Conservation (phyloP, 208 protist species). For the Leishmania gerbilli region DNA sequence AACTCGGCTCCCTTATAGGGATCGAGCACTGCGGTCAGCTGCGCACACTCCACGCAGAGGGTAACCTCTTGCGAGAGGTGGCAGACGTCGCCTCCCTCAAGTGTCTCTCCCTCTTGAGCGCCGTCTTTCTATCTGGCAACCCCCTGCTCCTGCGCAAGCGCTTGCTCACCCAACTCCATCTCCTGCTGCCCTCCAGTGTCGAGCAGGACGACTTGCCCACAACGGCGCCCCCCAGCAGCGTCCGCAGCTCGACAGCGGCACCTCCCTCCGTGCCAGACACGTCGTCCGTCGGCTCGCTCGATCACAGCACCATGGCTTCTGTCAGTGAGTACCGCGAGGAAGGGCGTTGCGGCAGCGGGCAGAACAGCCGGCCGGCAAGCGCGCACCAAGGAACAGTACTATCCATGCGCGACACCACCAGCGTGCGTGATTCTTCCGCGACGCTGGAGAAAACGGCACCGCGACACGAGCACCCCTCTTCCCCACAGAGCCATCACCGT, state of each 20-base stretch:
- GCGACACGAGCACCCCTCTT: neutral
- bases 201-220: conserved; percentile 47
- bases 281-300: conserved; percentile 26
- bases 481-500: neutral
- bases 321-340: conserved; percentile 5
- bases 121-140: conserved; percentile 58
- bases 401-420: neutral
- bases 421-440: neutral
- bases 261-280: conserved; percentile 23
- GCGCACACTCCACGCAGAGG: conserved; percentile 46
- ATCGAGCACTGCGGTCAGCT: conserved; percentile 62
- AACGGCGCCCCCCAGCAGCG: conserved; percentile 24
- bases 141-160: conserved; percentile 56
- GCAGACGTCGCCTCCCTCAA: conserved; percentile 43
- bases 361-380: conserved; percentile 13
- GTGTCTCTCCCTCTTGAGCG: conserved; percentile 31
- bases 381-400: neutral
- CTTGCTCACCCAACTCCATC: conserved; percentile 32
- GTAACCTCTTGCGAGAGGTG: conserved; percentile 65
- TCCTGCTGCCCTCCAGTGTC: conserved; percentile 43
- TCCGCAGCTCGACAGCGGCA: conserved; percentile 33
- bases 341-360: neutral
- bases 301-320: conserved; percentile 15
- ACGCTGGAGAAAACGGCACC: neutral
- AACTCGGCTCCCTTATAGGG: conserved; percentile 43